Conservation (phyloP, 352 stramenopile genomes). For the Globisporangium barbulae region DNA sequence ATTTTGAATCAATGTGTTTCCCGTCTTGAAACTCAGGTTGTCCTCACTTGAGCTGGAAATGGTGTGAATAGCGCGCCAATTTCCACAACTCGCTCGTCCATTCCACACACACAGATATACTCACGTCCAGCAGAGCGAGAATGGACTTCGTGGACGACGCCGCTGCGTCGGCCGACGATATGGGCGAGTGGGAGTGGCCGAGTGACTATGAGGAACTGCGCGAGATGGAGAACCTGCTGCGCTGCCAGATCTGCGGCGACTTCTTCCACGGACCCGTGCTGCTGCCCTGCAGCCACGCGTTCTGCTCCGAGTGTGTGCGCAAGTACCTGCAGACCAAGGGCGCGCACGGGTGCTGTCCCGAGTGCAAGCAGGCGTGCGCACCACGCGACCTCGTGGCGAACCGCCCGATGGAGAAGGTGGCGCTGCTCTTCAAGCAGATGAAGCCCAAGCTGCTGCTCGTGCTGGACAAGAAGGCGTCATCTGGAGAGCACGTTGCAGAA, state of each 20-base stretch:
- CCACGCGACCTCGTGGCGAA: slow-evolving; percentile 64
- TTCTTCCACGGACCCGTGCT: slow-evolving; percentile 82
- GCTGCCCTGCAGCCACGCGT: slow-evolving; percentile 74
- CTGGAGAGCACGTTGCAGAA: background rate
- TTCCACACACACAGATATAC: background rate
- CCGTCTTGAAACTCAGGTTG: no score
- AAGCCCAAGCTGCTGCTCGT: slow-evolving; percentile 63
- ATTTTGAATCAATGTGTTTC: no score
- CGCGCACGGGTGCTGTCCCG: slow-evolving; percentile 67
- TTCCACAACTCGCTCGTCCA: background rate
- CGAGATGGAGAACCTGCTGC: slow-evolving; percentile 71
- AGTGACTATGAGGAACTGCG: slow-evolving; percentile 47
- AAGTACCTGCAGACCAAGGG: slow-evolving; percentile 73
- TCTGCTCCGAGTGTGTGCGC: slow-evolving; percentile 83
- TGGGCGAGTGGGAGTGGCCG: slow-evolving; percentile 83
- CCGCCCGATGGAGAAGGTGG: slow-evolving; percentile 69
- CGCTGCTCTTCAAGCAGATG: slow-evolving; percentile 58
- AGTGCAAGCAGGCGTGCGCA: slow-evolving; percentile 72
- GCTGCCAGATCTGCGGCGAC: slow-evolving; percentile 82
- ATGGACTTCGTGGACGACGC: slow-evolving; percentile 17
- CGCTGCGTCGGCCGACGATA: slow-evolving; percentile 12
- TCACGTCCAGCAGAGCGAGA: background rate
- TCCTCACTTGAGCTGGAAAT: no score
- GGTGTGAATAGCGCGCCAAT: no score
- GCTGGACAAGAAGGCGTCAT: slow-evolving; percentile 21